Percentiles rank a stretch among this genome's conserved stretches.
These are phyloP conservation scores for Leccinum pellstonianum DNA, from an alignment of 768 basidiomycete genomes.

Conservation along the genomic window DNA sequence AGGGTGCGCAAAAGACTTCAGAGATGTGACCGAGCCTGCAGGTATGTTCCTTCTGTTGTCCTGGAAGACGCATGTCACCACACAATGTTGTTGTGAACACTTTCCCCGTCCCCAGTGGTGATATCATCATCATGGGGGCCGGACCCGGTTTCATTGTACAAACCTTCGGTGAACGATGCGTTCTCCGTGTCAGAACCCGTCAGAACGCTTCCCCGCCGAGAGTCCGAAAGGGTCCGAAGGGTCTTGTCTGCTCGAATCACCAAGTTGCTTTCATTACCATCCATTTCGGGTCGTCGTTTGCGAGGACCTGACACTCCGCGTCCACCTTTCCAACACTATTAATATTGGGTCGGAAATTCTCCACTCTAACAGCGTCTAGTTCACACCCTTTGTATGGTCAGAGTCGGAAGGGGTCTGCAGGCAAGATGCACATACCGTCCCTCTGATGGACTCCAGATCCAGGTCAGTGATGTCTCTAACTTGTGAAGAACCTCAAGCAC, in stretches of 20 bases:
- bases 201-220: too few relatives aligned
- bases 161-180: background rate
- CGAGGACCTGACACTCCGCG: background rate
- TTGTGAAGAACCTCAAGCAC: constrained; percentile 18
- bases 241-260: too few relatives aligned
- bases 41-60: constrained; percentile 4
- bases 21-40: constrained; percentile 35
- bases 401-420: constrained; percentile 39
- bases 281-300: too few relatives aligned
- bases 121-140: background rate
- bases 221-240: too few relatives aligned
- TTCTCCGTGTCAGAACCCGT: background rate
- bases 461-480: constrained; percentile 36
- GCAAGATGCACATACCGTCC: constrained; percentile 59
- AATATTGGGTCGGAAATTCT: background rate
- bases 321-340: background rate
- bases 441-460: constrained; percentile 55
- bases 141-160: too few relatives aligned
- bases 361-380: too few relatives aligned
- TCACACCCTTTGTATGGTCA: background rate
- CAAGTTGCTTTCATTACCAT: too few relatives aligned
- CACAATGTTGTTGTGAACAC: background rate
- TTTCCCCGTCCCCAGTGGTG: background rate
- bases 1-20: constrained; percentile 10
- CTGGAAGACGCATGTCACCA: background rate